A percentile compares a stretch with the other conserved stretches of the same genome.
phyloP scores from a whole-genome alignment of 1,139 yeast species.

The Suhomyces panamericanus region DNA sequence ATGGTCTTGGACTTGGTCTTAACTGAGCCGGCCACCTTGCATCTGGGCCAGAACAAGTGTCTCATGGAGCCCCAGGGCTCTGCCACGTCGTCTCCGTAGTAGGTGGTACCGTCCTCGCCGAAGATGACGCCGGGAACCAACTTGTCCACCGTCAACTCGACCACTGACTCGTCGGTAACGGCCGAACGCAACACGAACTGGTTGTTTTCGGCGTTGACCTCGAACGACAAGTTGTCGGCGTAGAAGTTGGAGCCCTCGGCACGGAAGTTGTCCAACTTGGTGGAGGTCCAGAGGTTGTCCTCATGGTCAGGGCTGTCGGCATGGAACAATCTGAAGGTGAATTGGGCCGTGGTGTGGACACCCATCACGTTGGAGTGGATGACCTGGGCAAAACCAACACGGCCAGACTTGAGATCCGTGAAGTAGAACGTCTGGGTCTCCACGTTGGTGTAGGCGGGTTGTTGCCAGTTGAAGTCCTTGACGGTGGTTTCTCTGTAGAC shows the following conservation, averaged over 20 bases:
- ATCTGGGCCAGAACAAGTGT: slow-evolving; percentile 95
- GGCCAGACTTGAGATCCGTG: slow-evolving; percentile 59
- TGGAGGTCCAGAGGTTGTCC: slow-evolving; percentile 79
- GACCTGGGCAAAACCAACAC: slow-evolving; percentile 87
- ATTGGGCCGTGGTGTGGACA: slow-evolving; percentile 88
- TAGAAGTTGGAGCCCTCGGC: slow-evolving; percentile 78
- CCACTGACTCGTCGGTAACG: slow-evolving; percentile 70
- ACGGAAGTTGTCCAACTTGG: slow-evolving; percentile 78
- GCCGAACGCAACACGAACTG: slow-evolving; percentile 61
- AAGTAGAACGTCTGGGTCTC: slow-evolving; percentile 95
- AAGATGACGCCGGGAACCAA: slow-evolving; percentile 84
- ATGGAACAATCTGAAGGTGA: slow-evolving; percentile 79
- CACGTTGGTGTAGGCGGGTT: slow-evolving; percentile 81
- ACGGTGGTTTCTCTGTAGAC: slow-evolving; percentile 48
- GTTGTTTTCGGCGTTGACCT: slow-evolving; percentile 54
- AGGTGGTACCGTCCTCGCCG: slow-evolving; percentile 83
- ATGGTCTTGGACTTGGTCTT: slow-evolving; percentile 28
- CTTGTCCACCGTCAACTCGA: slow-evolving; percentile 64
- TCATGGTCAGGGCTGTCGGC: slow-evolving; percentile 32
- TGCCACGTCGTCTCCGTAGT: slow-evolving; percentile 75
- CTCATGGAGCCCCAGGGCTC: slow-evolving; percentile 98
- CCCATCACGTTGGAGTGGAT: slow-evolving; percentile 93
- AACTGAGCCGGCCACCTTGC: slow-evolving; percentile 65
- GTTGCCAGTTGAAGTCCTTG: slow-evolving; percentile 72
- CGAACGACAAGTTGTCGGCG: slow-evolving; percentile 69